Percentiles rank a stretch among this genome's conserved stretches.
phyloP scores from a whole-genome alignment of 1,284 basidiomycete species.

The Exsudoporus floridanus region DNA sequence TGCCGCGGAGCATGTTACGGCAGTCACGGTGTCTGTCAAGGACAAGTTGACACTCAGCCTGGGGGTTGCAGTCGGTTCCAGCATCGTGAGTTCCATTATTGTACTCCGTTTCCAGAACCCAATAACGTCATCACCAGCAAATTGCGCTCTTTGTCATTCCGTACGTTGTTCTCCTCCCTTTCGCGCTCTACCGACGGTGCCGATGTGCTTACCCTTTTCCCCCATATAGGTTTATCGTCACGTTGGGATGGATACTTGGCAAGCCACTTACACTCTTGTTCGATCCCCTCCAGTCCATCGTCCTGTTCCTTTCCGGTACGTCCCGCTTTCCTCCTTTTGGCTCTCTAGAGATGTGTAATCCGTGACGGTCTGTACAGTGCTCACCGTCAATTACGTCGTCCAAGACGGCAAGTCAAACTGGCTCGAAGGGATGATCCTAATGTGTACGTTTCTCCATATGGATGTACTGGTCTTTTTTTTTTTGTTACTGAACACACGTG shows the following conservation, averaged over 20 bases:
- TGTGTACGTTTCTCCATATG: constrained; percentile 43
- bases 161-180: constrained; percentile 35
- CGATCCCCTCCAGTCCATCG: constrained; percentile 77
- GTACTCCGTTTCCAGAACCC: background rate
- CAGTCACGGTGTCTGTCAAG: constrained; percentile 81
- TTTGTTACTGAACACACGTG: constrained; percentile 1
- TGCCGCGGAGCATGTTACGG: constrained; percentile 74
- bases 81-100: constrained; percentile 59
- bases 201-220: constrained; percentile 55
- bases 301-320: constrained; percentile 49
- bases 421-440: constrained; percentile 73
- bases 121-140: constrained; percentile 54
- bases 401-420: constrained; percentile 85
- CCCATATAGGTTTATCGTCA: constrained; percentile 56
- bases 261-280: constrained; percentile 77
- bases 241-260: constrained; percentile 63
- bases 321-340: background rate
- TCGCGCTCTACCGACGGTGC: constrained; percentile 46
- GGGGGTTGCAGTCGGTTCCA: constrained; percentile 86
- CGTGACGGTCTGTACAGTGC: constrained; percentile 38
- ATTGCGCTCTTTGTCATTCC: constrained; percentile 89
- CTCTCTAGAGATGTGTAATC: background rate
- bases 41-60: constrained; percentile 73
- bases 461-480: background rate
- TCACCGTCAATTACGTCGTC: constrained; percentile 79